Conservation (phyloP, 2,329 filamentous ascomycete species). For the Raffaelea ambrosiae region DNA sequence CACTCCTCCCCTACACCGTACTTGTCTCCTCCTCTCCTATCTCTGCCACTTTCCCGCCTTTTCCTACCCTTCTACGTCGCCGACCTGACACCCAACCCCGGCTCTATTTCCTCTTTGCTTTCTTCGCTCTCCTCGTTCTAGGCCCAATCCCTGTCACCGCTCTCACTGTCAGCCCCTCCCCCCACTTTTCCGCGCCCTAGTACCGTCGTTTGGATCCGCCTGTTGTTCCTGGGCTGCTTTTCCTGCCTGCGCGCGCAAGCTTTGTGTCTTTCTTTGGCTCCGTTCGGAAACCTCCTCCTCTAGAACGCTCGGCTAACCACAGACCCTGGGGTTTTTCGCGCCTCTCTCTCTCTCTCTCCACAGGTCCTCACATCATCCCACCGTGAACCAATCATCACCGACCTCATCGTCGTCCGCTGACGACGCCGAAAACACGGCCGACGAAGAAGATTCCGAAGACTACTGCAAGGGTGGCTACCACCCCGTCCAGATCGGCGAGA, state of each 20-base stretch:
- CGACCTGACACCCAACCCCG: no score
- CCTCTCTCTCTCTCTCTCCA: not conserved
- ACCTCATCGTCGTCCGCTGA: constrained; percentile 71
- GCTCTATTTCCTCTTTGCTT: not conserved
- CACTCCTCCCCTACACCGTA: not conserved
- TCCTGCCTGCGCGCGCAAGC: no score
- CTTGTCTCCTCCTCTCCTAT: no score
- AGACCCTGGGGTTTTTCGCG: not conserved
- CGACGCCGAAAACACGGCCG: constrained; percentile 85
- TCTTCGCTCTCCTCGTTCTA: not conserved
- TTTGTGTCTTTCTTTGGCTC: no score
- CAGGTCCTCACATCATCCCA: constrained; percentile 38
- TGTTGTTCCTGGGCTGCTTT: no score
- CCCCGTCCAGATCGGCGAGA: constrained; percentile 86
- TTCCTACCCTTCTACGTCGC: constrained; percentile 1
- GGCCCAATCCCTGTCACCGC: constrained; percentile 5
- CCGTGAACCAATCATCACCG: constrained; percentile 62
- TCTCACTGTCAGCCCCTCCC: constrained; percentile 10
- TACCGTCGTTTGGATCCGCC: no score
- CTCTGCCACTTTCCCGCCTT: not conserved
- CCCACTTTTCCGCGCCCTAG: constrained; percentile 3
- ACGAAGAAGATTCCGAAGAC: constrained; percentile 97
- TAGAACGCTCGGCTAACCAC: no score
- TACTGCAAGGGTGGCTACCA: constrained; percentile 99
- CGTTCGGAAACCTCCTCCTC: no score